Base-by-base conservation (phyloP, 2,329 filamentous ascomycete genomes). In the Immersiporthe knoxdaviesiana region DNA sequence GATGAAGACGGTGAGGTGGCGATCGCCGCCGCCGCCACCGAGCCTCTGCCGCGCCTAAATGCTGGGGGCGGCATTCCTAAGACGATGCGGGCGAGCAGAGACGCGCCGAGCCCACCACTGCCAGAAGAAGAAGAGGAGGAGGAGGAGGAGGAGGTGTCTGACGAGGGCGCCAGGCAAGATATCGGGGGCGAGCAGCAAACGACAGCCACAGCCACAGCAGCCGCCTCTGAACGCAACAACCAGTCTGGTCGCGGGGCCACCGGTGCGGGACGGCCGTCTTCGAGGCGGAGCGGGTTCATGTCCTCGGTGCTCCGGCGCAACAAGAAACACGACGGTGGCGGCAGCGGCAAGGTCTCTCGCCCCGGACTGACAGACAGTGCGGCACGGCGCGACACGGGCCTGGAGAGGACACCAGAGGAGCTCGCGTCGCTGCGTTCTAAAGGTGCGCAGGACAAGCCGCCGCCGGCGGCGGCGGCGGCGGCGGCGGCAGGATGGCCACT, bases 251-350 rank as follows among this genome's bases (percentile, higher is more conserved):
- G 79, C 4, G 82, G 81, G 21, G 30, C 44, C 44, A 10, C 44
- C 2, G 54, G 41, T 7, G 10, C 21, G 2, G 63, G 52, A 12
- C 50, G 30, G 8, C n/a, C 59, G 37, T 44, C 59, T 12, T 71
- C 73, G 30, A 66, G 72, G 4, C 80, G 82, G 41, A 80, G 83
- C 62, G 84, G 79, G 68, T 87, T 86, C 71, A 79, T 90, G 70
- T 84, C 89, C 78, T 84, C 83, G 2, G 87, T 87, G 5, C 79
- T 93, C n/a, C 87, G 89, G 50, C 88, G 91, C 67, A 67, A 69
- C 54, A 90, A 86, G 78, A 91, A 89, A 76, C 82, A 79, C 56
- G 79, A 79, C 47, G 83, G 86, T 35, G 75, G 80, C 68, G 80
- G 82, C 61, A 87, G 80, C 68, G 80, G 82, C 62, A 87, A 84